Evolutionary conservation across 2,329 filamentous ascomycete species (phyloP).

Genomic region (Colletotrichum lentis): DNA sequence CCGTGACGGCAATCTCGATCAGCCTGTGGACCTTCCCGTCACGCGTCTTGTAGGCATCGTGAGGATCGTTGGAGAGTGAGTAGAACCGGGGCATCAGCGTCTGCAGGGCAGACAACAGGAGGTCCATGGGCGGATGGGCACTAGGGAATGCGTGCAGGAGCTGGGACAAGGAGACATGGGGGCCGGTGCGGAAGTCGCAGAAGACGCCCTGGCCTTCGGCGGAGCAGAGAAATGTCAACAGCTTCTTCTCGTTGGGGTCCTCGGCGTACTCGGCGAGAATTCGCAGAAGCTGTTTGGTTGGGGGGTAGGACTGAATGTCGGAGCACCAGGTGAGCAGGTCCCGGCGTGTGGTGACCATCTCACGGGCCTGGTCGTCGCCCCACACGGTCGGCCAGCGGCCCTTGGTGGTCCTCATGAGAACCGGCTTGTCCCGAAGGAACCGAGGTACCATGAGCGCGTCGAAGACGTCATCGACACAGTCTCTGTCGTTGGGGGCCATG

Average conservation of each 20-base stretch:
- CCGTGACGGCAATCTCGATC: conserved; percentile 95
- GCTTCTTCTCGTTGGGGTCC: conserved; percentile 84
- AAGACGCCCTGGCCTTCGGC: conserved; percentile 91
- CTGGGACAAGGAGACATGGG: conserved; percentile 84
- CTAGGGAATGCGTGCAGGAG: conserved; percentile 92
- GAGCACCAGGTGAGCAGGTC: conserved; percentile 96
- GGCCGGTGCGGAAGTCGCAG: conserved; percentile 91
- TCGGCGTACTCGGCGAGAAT: conserved; percentile 85
- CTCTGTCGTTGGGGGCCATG: conserved; percentile 82
- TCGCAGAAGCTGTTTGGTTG: conserved; percentile 86
- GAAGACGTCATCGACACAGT: conserved; percentile 82
- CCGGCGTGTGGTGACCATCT: conserved; percentile 87
- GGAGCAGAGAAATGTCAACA: conserved; percentile 84
- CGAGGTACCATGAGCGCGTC: conserved; percentile 82
- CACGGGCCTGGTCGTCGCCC: conserved; percentile 86
- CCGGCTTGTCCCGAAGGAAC: conserved; percentile 82
- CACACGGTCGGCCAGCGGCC: conserved; percentile 98
- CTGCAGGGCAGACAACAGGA: conserved; percentile 80
- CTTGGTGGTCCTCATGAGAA: conserved; percentile 78
- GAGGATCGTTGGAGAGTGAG: conserved; percentile 94
- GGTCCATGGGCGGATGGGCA: conserved; percentile 84
- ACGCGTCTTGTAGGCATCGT: conserved; percentile 73
- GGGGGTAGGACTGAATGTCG: conserved; percentile 91
- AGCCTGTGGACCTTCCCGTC: conserved; percentile 78
- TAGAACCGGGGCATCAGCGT: conserved; percentile 98